Base-by-base conservation (phyloP, 805 yeast genomes). In the Komagataella populi region DNA sequence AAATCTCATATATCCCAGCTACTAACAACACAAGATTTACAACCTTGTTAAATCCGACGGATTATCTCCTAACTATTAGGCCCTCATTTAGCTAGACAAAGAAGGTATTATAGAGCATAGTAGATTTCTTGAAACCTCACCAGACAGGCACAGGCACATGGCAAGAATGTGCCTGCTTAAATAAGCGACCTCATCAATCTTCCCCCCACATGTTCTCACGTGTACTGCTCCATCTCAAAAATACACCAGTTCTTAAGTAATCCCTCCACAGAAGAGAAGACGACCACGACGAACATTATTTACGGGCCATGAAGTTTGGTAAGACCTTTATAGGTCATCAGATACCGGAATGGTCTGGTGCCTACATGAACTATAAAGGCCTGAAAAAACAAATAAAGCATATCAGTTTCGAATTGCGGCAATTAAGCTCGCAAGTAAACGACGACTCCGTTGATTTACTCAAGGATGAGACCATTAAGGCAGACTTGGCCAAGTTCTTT, bases 341-440 rank as follows among this genome's bases (percentile, higher is more conserved):
- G 71, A 88, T 90, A 52, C 97, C 97, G 3, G 96, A 89, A 67
- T 91, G 98, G 98, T 73, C 80, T 49, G 77, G 78, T 53, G 76
- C 76, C 59, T 91, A 91, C 61, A 77, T 91, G 73, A 85, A 87
- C 68, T 91, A 91, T 68, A 91, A 89, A 64, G 79, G 76, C 49
- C 72, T 91, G 57, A 91, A 91, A 70, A 82, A 84, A 60, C 78
- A 80, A 59, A 86, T 91, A 67, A 87, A 87, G 63, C 74, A 72
- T 46, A 77, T 87, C 22, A 76, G 73, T 36, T 56, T 56, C 3
- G 70, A 70, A 48, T 78, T 78, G 57, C 60, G 65, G 47, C 66
- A 63, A 23, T 58, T 67, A 54, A 23, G 52, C 48, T 30, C 39
- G 10, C 39, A 30, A 10, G 20, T 4, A 20, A 14, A 30, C 8